Conservation (phyloP, 2,329 filamentous ascomycete genomes). For the Allantophomopsis cytisporea region DNA sequence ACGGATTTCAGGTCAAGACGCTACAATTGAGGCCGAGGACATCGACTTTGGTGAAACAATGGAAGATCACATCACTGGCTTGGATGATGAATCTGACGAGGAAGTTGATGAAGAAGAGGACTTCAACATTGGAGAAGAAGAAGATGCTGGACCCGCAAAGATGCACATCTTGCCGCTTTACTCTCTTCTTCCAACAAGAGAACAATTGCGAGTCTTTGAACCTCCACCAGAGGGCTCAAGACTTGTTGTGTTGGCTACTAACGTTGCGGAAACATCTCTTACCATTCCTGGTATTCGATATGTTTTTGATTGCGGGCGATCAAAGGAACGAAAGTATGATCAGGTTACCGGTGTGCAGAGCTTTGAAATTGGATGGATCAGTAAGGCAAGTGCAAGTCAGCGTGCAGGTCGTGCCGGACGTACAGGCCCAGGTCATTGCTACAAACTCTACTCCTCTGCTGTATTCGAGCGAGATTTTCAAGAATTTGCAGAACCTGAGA, state of each 20-base stretch:
- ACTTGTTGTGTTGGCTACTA: slow-evolving; percentile 82
- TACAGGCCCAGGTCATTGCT: slow-evolving; percentile 93
- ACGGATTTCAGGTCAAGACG: slow-evolving; percentile 62
- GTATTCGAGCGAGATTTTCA: slow-evolving; percentile 84
- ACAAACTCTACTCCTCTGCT: slow-evolving; percentile 85
- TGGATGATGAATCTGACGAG: slow-evolving; percentile 42
- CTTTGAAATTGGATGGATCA: slow-evolving; percentile 93
- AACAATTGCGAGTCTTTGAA: slow-evolving; percentile 86
- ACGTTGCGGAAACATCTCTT: slow-evolving; percentile 92
- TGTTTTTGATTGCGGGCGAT: slow-evolving; percentile 86
- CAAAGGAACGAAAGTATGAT: slow-evolving; percentile 87
- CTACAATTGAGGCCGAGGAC: slow-evolving; percentile 73
- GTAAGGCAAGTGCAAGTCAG: slow-evolving; percentile 89
- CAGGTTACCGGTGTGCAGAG: slow-evolving; percentile 83
- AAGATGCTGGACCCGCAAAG: slow-evolving; percentile 50
- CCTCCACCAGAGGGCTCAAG: slow-evolving; percentile 69
- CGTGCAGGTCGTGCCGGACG: slow-evolving; percentile 86
- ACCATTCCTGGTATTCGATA: slow-evolving; percentile 93
- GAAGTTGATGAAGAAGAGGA: slow-evolving; percentile 27
- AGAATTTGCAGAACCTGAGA: slow-evolving; percentile 77
- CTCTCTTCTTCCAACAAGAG: slow-evolving; percentile 77
- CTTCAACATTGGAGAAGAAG: slow-evolving; percentile 52
- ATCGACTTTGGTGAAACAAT: slow-evolving; percentile 64
- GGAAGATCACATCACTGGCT: slow-evolving; percentile 37
- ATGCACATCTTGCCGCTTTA: slow-evolving; percentile 91